These are phyloP conservation scores for Salix brachista DNA, from an alignment of 345 rosid species.

Conservation along the genomic window DNA sequence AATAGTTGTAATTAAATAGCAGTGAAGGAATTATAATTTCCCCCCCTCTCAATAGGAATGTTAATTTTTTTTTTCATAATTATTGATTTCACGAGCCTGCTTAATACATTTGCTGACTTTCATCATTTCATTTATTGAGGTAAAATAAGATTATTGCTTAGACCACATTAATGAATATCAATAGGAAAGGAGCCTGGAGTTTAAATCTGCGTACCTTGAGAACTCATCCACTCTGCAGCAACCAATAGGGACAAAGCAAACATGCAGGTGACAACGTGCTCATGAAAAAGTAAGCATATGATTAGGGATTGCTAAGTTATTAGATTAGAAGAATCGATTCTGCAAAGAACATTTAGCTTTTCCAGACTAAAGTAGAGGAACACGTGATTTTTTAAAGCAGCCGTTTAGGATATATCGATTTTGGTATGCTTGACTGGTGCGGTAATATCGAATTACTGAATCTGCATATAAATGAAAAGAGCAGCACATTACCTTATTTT, in stretches of 20 bases:
- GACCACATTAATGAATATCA: not conserved
- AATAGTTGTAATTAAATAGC: not conserved
- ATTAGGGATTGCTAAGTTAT: slow-evolving; percentile 7
- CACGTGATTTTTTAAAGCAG: not conserved
- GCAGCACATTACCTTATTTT: slow-evolving; percentile 67
- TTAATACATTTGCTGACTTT: not conserved
- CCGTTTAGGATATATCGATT: slow-evolving; percentile 6
- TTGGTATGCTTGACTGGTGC: slow-evolving; percentile 6
- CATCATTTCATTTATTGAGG: not conserved
- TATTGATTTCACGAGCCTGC: not conserved
- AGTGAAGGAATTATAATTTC: not conserved
- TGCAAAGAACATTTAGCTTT: too few relatives aligned
- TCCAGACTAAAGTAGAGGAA: not conserved
- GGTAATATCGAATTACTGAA: not conserved
- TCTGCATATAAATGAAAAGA: not conserved
- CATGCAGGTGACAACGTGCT: slow-evolving; percentile 14
- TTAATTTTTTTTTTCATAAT: not conserved
- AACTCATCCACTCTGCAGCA: slow-evolving; percentile 85
- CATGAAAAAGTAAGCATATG: slow-evolving; percentile 21
- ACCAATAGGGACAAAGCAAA: slow-evolving; percentile 27
- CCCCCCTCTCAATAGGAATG: too few relatives aligned
- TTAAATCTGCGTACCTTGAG: slow-evolving; percentile 53
- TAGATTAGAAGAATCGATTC: too few relatives aligned
- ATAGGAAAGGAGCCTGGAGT: not conserved
- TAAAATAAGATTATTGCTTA: not conserved